Percentiles rank a stretch among this genome's conserved stretches.
These are phyloP conservation scores for Beauveria brongniartii DNA, from an alignment of 2,329 filamentous ascomycete genomes.

Conservation along the genomic window DNA sequence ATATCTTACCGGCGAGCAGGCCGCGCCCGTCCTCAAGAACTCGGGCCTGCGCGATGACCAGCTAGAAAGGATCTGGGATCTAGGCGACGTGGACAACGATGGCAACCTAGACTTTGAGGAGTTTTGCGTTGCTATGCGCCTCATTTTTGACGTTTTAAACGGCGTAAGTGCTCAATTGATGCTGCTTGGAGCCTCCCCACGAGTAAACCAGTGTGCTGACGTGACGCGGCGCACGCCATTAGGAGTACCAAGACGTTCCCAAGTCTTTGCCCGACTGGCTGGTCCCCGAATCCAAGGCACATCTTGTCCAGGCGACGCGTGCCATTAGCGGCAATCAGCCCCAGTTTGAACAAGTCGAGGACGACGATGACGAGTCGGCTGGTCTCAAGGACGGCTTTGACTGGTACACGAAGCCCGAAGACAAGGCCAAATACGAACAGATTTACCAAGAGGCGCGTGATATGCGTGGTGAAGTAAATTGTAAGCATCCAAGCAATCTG, in stretches of 20 bases:
- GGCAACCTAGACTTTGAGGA: conserved; percentile 98
- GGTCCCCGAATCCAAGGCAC: conserved; percentile 87
- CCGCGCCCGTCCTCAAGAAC: conserved; percentile 55
- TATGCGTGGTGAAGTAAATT: conserved; percentile 73
- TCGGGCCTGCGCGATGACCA: conserved; percentile 60
- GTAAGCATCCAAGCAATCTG: conserved; percentile 37
- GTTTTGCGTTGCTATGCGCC: conserved; percentile 96
- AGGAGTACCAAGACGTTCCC: conserved; percentile 92
- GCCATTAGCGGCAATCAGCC: conserved; percentile 72
- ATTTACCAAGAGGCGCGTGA: conserved; percentile 93
- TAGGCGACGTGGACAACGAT: conserved; percentile 95
- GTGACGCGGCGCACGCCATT: conserved; percentile 11
- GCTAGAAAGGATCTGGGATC: conserved; percentile 94
- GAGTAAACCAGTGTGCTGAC: conserved; percentile 7
- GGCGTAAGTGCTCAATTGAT: conserved; percentile 53
- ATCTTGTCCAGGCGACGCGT: conserved; percentile 75
- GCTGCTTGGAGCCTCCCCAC: neutral
- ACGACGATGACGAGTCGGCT: conserved; percentile 68
- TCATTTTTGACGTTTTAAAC: conserved; percentile 96
- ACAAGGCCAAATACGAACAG: conserved; percentile 92
- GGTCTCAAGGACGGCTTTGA: conserved; percentile 95
- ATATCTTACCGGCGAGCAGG: conserved; percentile 53
- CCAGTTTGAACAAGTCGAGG: conserved; percentile 74
- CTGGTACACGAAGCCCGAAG: conserved; percentile 94
- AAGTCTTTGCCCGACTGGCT: conserved; percentile 85